Evolutionary conservation across 2,329 filamentous ascomycete species (phyloP).

Genomic region (Metarhizium robertsii): DNA sequence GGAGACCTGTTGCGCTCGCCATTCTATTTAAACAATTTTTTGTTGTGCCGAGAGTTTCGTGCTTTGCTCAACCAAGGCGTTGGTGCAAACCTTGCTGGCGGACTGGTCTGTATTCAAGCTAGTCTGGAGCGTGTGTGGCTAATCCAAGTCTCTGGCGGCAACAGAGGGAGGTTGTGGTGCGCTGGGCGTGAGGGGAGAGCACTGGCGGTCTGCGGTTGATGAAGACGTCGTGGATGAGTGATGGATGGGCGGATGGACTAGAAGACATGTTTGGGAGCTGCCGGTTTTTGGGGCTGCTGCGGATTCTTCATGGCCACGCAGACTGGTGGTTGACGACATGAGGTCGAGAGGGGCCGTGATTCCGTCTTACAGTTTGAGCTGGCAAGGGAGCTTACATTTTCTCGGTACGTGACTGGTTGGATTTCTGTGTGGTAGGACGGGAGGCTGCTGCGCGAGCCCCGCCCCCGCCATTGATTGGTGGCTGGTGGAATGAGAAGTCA

Average conservation of each 20-base stretch:
- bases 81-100: not conserved
- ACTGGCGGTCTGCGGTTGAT: not conserved
- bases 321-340: not conserved
- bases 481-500: not conserved
- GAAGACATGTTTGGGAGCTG: not conserved
- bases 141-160: too few species aligned
- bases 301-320: not conserved
- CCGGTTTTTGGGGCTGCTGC: too few species aligned
- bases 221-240: not conserved
- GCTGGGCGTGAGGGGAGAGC: too few species aligned
- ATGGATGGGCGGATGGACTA: not conserved
- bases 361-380: not conserved
- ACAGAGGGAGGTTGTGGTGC: too few species aligned
- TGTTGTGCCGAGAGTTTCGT: too few species aligned
- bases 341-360: too few species aligned
- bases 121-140: not conserved
- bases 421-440: not conserved
- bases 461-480: not conserved
- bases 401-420: not conserved
- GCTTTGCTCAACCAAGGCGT: not conserved
- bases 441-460: not conserved
- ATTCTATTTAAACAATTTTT: slow-evolving; percentile 29
- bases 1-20: slow-evolving; percentile 61
- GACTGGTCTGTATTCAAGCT: not conserved
- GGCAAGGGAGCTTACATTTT: not conserved